Evolutionary conservation across 1,284 basidiomycete genomes (phyloP).

Genomic region (Leccinum ponderosum): DNA sequence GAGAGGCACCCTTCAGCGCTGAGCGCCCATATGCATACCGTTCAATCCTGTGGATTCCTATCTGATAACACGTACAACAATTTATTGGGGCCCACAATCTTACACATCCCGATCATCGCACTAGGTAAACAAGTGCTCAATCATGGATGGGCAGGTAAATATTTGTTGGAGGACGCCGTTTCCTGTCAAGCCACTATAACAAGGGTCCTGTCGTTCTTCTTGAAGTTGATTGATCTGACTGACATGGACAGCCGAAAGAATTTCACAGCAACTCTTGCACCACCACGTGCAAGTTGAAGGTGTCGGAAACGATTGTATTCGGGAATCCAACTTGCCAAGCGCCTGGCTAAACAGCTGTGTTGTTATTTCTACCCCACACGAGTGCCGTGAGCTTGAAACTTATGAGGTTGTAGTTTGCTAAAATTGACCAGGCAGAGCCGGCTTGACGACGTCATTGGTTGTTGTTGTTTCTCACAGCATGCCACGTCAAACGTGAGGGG

Average conservation of each 20-base stretch:
- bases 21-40: neutral
- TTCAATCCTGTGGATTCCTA: neutral
- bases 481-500: conserved; percentile 1
- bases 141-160: neutral
- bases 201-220: conserved; percentile 9
- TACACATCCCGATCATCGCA: conserved; percentile 12
- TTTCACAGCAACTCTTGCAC: conserved; percentile 3
- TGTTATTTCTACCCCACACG: neutral
- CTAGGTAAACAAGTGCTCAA: neutral
- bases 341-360: neutral
- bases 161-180: neutral
- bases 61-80: neutral
- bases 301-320: neutral
- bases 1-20: neutral
- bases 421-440: too few species aligned
- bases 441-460: neutral
- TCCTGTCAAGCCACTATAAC: conserved; percentile 9
- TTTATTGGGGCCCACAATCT: neutral
- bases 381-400: neutral
- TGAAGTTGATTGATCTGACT: neutral
- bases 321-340: neutral
- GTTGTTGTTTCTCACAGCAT: neutral
- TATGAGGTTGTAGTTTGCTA: neutral
- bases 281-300: neutral
- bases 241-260: conserved; percentile 2